Evolutionary conservation across 371 early-diverging fungal genomes (phyloP).

Genomic region (Mortierella sp.): DNA sequence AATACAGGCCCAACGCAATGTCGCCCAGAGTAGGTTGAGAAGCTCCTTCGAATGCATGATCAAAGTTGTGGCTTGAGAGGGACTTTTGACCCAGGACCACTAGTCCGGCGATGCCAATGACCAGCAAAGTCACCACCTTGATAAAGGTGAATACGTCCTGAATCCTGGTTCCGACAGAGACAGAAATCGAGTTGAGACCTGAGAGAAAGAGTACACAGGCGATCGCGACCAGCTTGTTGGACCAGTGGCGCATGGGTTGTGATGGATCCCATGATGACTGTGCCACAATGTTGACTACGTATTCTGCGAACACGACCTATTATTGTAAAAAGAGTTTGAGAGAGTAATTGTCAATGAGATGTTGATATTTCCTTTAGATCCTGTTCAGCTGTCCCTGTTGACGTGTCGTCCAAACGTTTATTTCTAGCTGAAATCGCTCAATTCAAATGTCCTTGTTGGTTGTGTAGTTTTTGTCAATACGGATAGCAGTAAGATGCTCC

Average conservation of each 20-base stretch:
- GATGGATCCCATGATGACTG: slow-evolving; percentile 64
- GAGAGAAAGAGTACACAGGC: slow-evolving; percentile 77
- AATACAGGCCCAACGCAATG: slow-evolving; percentile 85
- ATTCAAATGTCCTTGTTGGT: neutral
- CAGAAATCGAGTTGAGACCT: slow-evolving; percentile 79
- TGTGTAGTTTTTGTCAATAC: neutral
- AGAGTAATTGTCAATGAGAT: neutral
- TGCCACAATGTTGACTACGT: slow-evolving; percentile 76
- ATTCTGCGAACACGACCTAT: slow-evolving; percentile 81
- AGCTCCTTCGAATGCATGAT: slow-evolving; percentile 73
- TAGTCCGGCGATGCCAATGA: slow-evolving; percentile 85
- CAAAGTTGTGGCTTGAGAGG: slow-evolving; percentile 70
- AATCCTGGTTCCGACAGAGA: slow-evolving; percentile 79
- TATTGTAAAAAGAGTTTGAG: neutral
- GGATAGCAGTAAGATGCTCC: neutral
- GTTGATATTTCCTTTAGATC: neutral
- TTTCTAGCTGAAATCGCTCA: neutral
- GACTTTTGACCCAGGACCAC: slow-evolving; percentile 77
- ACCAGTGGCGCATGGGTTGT: slow-evolving; percentile 63
- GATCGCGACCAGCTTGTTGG: slow-evolving; percentile 79
- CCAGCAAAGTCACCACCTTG: slow-evolving; percentile 83
- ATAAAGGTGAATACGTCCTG: slow-evolving; percentile 87
- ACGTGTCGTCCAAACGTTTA: neutral
- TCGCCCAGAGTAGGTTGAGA: slow-evolving; percentile 73
- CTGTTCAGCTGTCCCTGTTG: neutral